A percentile compares a stretch with the other conserved stretches of the same genome.
Conservation (phyloP, 169 alveolate species). For the Plasmodium cynomolgi region DNA sequence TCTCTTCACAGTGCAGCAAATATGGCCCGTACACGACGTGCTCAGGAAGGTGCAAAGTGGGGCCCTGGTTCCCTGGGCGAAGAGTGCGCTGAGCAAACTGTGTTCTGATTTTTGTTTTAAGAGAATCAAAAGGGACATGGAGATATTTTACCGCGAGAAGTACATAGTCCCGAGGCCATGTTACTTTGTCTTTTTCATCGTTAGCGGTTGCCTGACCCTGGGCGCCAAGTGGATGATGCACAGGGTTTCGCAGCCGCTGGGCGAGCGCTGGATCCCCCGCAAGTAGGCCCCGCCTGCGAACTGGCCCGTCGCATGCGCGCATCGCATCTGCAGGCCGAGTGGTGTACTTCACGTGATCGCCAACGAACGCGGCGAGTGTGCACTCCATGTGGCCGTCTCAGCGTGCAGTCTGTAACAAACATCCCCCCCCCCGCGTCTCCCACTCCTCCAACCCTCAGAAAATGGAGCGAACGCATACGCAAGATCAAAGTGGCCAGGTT, state of each 20-base stretch:
- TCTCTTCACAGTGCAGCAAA: slow-evolving; percentile 23
- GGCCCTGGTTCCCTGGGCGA: not conserved
- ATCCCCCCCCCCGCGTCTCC: not conserved
- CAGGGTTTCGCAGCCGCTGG: slow-evolving; percentile 3
- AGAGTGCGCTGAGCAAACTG: not conserved
- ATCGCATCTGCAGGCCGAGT: not conserved
- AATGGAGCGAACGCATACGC: slow-evolving; percentile 91
- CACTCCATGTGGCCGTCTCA: not conserved
- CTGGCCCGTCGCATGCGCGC: not conserved
- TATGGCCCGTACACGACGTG: slow-evolving; percentile 26
- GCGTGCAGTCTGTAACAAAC: too few species aligned
- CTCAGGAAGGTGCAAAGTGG: not conserved
- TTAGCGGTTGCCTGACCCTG: slow-evolving; percentile 45
- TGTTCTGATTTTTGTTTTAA: not conserved
- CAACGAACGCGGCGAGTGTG: not conserved
- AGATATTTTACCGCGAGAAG: not conserved
- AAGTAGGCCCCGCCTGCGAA: slow-evolving; percentile 18
- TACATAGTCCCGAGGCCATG: slow-evolving; percentile 3
- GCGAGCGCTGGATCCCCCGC: slow-evolving; percentile 44
- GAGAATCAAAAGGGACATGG: slow-evolving; percentile 3
- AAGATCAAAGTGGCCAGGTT: slow-evolving; percentile 88
- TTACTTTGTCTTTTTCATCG: slow-evolving; percentile 15
- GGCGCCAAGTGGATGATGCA: slow-evolving; percentile 5
- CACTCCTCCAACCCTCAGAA: slow-evolving; percentile 77
- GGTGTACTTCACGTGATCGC: too few species aligned